Evolutionary conservation across 1,139 yeast species (phyloP).

Genomic region (Candida sp.): DNA sequence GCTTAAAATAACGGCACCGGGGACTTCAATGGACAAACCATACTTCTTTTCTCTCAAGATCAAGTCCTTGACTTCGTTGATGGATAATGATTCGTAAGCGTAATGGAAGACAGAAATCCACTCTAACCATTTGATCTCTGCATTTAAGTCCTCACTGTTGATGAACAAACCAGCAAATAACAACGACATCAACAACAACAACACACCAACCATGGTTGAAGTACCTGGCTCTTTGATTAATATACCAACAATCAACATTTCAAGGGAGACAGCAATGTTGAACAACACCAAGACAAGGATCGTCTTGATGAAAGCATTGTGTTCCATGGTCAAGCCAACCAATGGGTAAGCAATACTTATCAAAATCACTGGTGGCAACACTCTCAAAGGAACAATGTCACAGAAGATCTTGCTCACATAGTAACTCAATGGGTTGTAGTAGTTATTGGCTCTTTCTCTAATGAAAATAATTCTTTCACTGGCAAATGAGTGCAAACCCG

Average conservation of each 20-base stretch:
- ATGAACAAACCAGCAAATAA: conserved; percentile 93
- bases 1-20: conserved; percentile 95
- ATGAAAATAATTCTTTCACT: conserved; percentile 87
- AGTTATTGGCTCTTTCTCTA: conserved; percentile 93
- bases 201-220: conserved; percentile 87
- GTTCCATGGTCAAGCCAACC: conserved; percentile 83
- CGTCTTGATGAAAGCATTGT: conserved; percentile 77
- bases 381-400: conserved; percentile 88
- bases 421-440: conserved; percentile 86
- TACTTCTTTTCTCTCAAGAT: conserved; percentile 86
- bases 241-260: conserved; percentile 86
- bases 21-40: conserved; percentile 95
- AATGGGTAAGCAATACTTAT: conserved; percentile 91
- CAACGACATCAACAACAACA: conserved; percentile 81
- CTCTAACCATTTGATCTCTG: conserved; percentile 78
- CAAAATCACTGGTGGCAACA: conserved; percentile 86
- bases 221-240: conserved; percentile 90
- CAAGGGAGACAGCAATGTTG: conserved; percentile 85
- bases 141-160: conserved; percentile 77
- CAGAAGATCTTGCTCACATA: conserved; percentile 85
- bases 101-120: conserved; percentile 92
- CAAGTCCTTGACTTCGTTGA: conserved; percentile 92
- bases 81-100: conserved; percentile 91
- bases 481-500: conserved; percentile 89
- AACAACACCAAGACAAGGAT: conserved; percentile 74